Base-by-base conservation (phyloP, 108 stramenopile species). In the Cyclotella choctawhatcheeana region DNA sequence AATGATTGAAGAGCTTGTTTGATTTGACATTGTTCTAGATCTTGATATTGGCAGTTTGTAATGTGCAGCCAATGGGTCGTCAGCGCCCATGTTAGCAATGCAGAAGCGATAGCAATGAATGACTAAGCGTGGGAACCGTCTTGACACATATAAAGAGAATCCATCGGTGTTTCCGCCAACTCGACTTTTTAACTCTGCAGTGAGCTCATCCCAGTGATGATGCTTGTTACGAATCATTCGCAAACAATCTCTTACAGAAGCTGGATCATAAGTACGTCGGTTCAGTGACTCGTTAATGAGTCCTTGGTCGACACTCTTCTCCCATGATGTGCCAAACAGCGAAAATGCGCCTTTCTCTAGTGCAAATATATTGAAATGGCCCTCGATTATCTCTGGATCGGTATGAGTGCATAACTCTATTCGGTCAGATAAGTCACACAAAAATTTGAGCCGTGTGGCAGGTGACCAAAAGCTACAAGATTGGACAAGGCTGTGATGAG, bases 181-280 rank as follows among this genome's bases (percentile, higher is more conserved):
- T 7, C 55, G 61, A 32, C 27, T 52, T 52, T 85, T 89, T 16
- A 97, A 78, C 25, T 77, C 55, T 45, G 74, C 62, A 16, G 95
- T 89, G 30, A 98, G 70, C 71, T 97, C 97, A 43, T 97, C 91
- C 58, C 88, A 96, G 77, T 98, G 97, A 80, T 97, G 95, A 48
- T 94, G 84, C 74, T 98, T 98, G 72, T 98, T 98, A 37, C 97
- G 79, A 67, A 98, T 93, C 67, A 98, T 78, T 51, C 97, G 79
- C 30, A 98, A 74, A 21, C 89, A 79, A 70, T 98, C 97, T 25
- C 96, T 74, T 33, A 97, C 87, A 60, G 92, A 93, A 40, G 88
- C 88, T 45, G 87, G 86, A 64, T 97, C 97, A 61, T 98, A 98
- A 17, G 93, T 96, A 7, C 97, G 84, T 48, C 91, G 95, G 32